phyloP scores from a whole-genome alignment of 2,329 filamentous ascomycete genomes.

The Pseudogymnoascus sp. region DNA sequence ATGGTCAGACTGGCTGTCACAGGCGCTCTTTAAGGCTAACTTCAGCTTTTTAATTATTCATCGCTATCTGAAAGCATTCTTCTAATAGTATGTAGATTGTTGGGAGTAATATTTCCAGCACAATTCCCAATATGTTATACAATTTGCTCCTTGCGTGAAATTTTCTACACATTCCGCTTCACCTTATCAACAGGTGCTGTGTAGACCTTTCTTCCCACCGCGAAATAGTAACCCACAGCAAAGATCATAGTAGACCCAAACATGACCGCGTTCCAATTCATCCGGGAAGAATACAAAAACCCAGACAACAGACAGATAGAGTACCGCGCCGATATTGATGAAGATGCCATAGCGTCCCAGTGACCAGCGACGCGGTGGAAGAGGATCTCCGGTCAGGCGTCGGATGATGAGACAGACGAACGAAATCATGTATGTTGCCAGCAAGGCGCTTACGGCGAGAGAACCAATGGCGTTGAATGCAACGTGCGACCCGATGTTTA shows the following conservation, averaged over 20 bases:
- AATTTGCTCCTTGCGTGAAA: neutral
- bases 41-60: neutral
- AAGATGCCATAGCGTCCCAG: conserved; percentile 38
- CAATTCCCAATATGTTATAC: neutral
- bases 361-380: conserved; percentile 36
- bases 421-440: conserved; percentile 45
- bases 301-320: conserved; percentile 40
- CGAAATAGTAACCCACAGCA: conserved; percentile 25
- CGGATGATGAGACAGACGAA: conserved; percentile 38
- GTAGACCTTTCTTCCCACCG: conserved; percentile 32
- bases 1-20: neutral
- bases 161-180: neutral
- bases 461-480: conserved; percentile 48
- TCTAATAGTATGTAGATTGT: neutral
- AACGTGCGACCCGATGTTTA: conserved; percentile 43
- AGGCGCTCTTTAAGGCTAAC: neutral
- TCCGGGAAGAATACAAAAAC: conserved; percentile 48
- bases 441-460: conserved; percentile 42
- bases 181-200: conserved; percentile 21
- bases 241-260: conserved; percentile 20
- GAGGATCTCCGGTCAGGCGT: conserved; percentile 33
- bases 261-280: conserved; percentile 37
- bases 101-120: neutral
- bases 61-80: neutral
- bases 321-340: conserved; percentile 38